These are phyloP conservation scores for Bathelium albidoporum DNA, from an alignment of 495 filamentous ascomycete genomes.

Conservation along the genomic window DNA sequence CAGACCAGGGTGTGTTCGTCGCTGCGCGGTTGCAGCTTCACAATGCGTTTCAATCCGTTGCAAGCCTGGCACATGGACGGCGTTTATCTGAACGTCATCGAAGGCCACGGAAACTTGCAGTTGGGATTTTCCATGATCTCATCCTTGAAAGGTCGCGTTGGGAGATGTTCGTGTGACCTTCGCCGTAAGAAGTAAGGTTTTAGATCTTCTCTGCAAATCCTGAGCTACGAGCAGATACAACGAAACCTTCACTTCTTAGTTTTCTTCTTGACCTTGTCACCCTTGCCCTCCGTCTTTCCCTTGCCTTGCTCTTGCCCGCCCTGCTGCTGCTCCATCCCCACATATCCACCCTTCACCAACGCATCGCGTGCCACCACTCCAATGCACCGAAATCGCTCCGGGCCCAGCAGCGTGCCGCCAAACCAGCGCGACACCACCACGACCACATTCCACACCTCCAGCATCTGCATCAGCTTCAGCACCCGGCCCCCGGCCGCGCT, in stretches of 20 bases:
- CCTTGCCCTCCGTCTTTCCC: slow-evolving; percentile 30
- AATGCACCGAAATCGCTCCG: slow-evolving; percentile 81
- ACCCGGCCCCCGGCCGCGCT: slow-evolving; percentile 81
- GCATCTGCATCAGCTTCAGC: slow-evolving; percentile 82
- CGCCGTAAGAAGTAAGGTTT: background rate
- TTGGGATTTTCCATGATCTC: background rate
- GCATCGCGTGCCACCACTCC: slow-evolving; percentile 78
- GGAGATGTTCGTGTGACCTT: background rate
- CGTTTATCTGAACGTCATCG: no score
- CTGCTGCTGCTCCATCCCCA: slow-evolving; percentile 34
- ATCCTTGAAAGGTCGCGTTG: background rate
- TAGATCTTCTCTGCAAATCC: background rate
- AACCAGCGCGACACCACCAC: slow-evolving; percentile 97
- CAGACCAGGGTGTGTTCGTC: background rate
- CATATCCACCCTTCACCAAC: slow-evolving; percentile 67
- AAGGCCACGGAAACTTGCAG: background rate
- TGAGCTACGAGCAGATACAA: background rate
- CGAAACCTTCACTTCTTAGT: slow-evolving; percentile 14
- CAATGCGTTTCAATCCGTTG: background rate
- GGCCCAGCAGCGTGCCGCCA: slow-evolving; percentile 78
- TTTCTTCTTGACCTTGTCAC: slow-evolving; percentile 16
- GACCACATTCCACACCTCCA: slow-evolving; percentile 86
- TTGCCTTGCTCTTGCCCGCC: slow-evolving; percentile 31
- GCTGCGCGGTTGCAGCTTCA: background rate
- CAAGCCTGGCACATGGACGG: background rate